These are phyloP conservation scores for Leccinum griseonigrum DNA, from an alignment of 1,284 basidiomycete genomes.

Conservation along the genomic window DNA sequence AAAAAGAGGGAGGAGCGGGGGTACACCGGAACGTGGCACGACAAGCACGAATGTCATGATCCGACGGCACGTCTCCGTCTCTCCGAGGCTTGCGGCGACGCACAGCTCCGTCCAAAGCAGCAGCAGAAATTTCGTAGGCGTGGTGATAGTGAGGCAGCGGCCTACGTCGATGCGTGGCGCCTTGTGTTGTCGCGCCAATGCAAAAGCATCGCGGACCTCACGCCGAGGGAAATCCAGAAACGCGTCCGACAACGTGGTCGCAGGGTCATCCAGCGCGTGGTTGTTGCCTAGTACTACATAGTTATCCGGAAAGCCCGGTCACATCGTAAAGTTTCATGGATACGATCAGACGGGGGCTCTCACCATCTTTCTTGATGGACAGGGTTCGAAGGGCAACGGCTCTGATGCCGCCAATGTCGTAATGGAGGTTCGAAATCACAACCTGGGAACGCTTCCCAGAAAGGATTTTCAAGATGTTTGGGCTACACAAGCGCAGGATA, in stretches of 20 bases:
- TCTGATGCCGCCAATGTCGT: conserved; percentile 44
- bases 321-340: not conserved
- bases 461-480: conserved; percentile 52
- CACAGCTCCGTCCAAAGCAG: conserved; percentile 63
- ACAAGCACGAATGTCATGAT: conserved; percentile 64
- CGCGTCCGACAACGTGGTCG: conserved; percentile 22
- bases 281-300: conserved; percentile 11
- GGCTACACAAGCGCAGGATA: conserved; percentile 62
- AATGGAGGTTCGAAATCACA: conserved; percentile 27
- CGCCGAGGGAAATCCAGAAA: conserved; percentile 49
- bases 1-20: conserved; percentile 71
- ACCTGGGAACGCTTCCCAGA: conserved; percentile 38
- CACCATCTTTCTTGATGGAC: conserved; percentile 37
- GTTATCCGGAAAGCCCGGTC: not conserved
- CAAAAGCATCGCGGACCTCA: conserved; percentile 54
- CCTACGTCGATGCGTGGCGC: conserved; percentile 61
- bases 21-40: conserved; percentile 50
- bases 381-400: conserved; percentile 43
- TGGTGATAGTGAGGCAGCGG: conserved; percentile 53
- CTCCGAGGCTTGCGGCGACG: conserved; percentile 48
- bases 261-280: conserved; percentile 16
- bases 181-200: conserved; percentile 54
- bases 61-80: conserved; percentile 56
- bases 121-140: conserved; percentile 59
- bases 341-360: conserved; percentile 2